Evolutionary conservation across 306 rosid species (phyloP), one percentile per base, ranked within the genome.

Genomic region (Vicia sativa): DNA sequence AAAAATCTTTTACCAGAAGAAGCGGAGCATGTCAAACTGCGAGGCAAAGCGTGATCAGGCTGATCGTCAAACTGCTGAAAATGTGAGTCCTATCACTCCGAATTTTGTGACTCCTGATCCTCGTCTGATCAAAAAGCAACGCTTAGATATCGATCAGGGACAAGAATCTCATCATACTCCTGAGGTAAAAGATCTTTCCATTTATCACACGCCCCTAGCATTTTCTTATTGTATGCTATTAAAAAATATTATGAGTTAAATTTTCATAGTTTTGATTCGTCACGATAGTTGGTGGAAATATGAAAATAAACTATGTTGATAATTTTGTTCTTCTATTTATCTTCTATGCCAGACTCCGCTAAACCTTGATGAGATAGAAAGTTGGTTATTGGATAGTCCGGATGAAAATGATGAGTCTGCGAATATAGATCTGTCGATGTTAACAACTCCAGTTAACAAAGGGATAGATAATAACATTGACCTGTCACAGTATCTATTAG

Each of bases 51-150:
- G 60, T 21, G 83, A 79, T 45, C 85, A 76, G 68, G 85, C 78
- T 70, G 41, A 79, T 64, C 77, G 85, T 81, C 86, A 83, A 73
- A 63, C 21, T 11, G 18, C 15, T 38, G 74, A 45, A 65, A 83
- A 81, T 77, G 90, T 23, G n/a, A n/a, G n/a, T n/a, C n/a, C n/a
- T n/a, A n/a, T n/a, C n/a, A n/a, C n/a, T n/a, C n/a, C n/a, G n/a
- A n/a, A n/a, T n/a, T n/a, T n/a, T n/a, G n/a, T 23, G 53, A 85
- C 87, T 48, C 92, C 86, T 9, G 87, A 89, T 35, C 89, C 92
- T 62, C 88, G 76, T 39, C 52, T 74, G 25, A 37, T 21, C 49
- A 86, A 84, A 75, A 73, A 58, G 74, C 74, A 37, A 45, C 53
- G 38, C 73, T 54, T 78, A 37, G 67, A 75, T 64, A n/a, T 77